Evolutionary conservation across 2,329 filamentous ascomycete genomes (phyloP).

Genomic region (Thielaviopsis punctulata): DNA sequence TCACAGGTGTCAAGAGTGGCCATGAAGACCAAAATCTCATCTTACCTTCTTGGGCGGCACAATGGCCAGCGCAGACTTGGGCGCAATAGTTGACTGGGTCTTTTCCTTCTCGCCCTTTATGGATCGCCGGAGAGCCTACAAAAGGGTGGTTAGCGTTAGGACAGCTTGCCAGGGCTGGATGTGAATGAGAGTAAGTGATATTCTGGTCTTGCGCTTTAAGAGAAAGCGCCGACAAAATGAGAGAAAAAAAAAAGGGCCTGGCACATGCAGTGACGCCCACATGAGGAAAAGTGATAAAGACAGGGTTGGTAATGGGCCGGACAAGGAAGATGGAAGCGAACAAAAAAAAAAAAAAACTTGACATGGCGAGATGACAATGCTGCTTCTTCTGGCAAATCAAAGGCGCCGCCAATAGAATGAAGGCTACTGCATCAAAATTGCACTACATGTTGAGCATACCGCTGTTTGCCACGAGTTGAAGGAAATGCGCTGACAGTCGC

Average conservation of each 20-base stretch:
- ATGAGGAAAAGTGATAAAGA: neutral
- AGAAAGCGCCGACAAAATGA: neutral
- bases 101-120: slow-evolving; percentile 79
- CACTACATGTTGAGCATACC: neutral
- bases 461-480: neutral
- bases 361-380: neutral
- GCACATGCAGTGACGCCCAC: neutral
- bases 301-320: neutral
- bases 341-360: no score
- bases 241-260: neutral
- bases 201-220: neutral
- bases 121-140: slow-evolving; percentile 65
- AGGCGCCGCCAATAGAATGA: neutral
- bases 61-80: slow-evolving; percentile 76
- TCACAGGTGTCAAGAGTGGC: no score
- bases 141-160: slow-evolving; percentile 24
- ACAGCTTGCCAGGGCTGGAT: no score
- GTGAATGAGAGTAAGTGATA: neutral
- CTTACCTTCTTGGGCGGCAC: slow-evolving; percentile 80
- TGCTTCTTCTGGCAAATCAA: neutral
- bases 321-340: neutral
- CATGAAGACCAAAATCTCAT: neutral
- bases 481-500: neutral
- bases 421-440: neutral
- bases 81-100: slow-evolving; percentile 58